Evolutionary conservation across 768 basidiomycete species (phyloP).

Genomic region (Hygrocybe punicea): DNA sequence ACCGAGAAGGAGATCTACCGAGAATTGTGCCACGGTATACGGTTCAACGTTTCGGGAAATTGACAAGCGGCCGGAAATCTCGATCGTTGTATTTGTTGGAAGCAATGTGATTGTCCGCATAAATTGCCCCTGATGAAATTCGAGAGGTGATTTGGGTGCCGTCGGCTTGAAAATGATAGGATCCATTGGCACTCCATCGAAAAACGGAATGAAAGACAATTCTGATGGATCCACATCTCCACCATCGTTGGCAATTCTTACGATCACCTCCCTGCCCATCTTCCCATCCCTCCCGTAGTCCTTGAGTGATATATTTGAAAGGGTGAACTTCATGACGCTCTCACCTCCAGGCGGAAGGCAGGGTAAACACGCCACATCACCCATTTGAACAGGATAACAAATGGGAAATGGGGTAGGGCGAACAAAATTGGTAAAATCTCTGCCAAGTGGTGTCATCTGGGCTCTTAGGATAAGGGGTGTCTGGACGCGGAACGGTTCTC

Average conservation of each 20-base stretch:
- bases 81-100: neutral
- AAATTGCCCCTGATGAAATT: neutral
- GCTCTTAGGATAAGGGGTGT: slow-evolving; percentile 1
- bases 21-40: slow-evolving; percentile 1
- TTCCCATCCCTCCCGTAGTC: neutral
- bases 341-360: neutral
- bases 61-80: neutral
- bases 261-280: neutral
- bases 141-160: neutral
- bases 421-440: slow-evolving; percentile 1
- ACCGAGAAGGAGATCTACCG: slow-evolving; percentile 5
- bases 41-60: neutral
- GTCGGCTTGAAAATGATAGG: neutral
- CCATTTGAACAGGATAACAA: slow-evolving; percentile 4
- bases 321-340: neutral
- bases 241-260: neutral
- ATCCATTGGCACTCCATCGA: neutral
- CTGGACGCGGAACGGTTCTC: neutral
- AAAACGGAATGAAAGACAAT: neutral
- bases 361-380: neutral
- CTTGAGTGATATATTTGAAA: slow-evolving; percentile 1
- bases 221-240: slow-evolving; percentile 1
- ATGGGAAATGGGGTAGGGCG: neutral
- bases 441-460: slow-evolving; percentile 2
- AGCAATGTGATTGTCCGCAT: neutral